Conservation (phyloP, 2,329 filamentous ascomycete species). For the Pyrenochaeta sp. region DNA sequence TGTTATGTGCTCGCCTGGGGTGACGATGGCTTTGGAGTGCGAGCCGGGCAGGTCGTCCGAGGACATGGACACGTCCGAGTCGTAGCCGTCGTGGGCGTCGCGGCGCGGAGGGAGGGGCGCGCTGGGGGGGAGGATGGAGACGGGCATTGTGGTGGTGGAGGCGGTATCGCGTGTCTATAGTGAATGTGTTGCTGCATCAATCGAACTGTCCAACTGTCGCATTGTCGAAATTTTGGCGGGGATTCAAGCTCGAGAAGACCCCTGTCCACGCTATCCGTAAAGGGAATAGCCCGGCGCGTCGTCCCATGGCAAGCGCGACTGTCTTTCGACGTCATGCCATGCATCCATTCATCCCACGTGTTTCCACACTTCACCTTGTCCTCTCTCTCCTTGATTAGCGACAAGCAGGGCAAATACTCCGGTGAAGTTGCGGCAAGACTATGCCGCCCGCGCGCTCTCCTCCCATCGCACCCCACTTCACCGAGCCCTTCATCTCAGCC, state of each 20-base stretch:
- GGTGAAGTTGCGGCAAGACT: no score
- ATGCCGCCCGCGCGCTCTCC: conserved; percentile 13
- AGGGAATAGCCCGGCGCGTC: conserved; percentile 19
- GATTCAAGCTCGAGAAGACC: conserved; percentile 19
- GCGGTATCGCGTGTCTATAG: background rate
- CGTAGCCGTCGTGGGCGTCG: conserved; percentile 53
- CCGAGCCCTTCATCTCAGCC: conserved; percentile 36
- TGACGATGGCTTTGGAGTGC: conserved; percentile 68
- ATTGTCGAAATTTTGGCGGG: conserved; percentile 42
- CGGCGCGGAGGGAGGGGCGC: conserved; percentile 36
- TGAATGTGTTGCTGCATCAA: conserved; percentile 1
- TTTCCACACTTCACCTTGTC: no score
- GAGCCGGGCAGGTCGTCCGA: conserved; percentile 48
- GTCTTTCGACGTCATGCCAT: conserved; percentile 34
- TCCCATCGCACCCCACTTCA: conserved; percentile 16
- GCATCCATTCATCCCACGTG: no score
- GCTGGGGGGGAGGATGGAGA: conserved; percentile 65
- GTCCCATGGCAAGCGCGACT: conserved; percentile 13
- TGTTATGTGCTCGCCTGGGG: conserved; percentile 87
- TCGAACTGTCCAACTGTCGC: conserved; percentile 6
- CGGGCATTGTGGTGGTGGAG: conserved; percentile 61
- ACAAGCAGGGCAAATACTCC: no score
- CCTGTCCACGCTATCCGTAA: conserved; percentile 16
- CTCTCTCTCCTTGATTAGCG: no score
- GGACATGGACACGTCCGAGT: conserved; percentile 58